Percentiles rank a stretch among this genome's conserved stretches.
Conservation (phyloP, 1,284 basidiomycete species). For the Psilocybe mexicana region DNA sequence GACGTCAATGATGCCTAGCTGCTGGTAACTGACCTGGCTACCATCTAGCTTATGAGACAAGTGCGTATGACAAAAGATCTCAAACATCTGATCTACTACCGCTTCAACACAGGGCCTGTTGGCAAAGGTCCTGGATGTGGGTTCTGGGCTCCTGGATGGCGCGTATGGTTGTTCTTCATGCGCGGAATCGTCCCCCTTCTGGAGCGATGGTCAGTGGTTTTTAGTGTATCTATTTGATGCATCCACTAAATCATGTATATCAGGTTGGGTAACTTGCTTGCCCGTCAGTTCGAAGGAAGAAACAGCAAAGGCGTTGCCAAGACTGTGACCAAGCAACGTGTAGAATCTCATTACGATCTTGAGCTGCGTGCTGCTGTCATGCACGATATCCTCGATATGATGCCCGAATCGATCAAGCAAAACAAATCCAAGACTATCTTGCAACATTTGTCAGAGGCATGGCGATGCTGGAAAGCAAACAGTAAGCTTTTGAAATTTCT, state of each 20-base stretch:
- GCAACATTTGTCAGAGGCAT: constrained; percentile 96
- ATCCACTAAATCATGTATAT: neutral
- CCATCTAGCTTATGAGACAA: constrained; percentile 88
- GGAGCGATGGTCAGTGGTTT: constrained; percentile 75
- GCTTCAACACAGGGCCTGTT: constrained; percentile 99
- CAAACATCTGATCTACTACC: constrained; percentile 97
- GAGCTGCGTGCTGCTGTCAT: constrained; percentile 98
- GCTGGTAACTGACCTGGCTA: constrained; percentile 5
- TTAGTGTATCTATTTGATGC: neutral
- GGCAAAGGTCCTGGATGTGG: constrained; percentile 99
- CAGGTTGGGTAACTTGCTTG: constrained; percentile 94
- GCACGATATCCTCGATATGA: constrained; percentile 99
- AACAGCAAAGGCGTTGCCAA: constrained; percentile 96
- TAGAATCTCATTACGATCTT: constrained; percentile 97
- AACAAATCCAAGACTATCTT: constrained; percentile 99
- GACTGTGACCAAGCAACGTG: constrained; percentile 98
- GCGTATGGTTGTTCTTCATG: constrained; percentile 99
- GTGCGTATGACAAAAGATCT: constrained; percentile 99
- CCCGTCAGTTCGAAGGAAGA: constrained; percentile 96
- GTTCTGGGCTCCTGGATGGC: constrained; percentile 99
- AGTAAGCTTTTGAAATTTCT: constrained; percentile 47
- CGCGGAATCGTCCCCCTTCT: constrained; percentile 97
- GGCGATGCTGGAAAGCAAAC: constrained; percentile 99
- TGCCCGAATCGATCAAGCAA: constrained; percentile 99
- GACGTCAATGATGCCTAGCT: neutral